Evolutionary conservation across 2,329 filamentous ascomycete species (phyloP), one percentile per base, ranked within the genome.

Genomic region (Ophiostoma pallidulum): DNA sequence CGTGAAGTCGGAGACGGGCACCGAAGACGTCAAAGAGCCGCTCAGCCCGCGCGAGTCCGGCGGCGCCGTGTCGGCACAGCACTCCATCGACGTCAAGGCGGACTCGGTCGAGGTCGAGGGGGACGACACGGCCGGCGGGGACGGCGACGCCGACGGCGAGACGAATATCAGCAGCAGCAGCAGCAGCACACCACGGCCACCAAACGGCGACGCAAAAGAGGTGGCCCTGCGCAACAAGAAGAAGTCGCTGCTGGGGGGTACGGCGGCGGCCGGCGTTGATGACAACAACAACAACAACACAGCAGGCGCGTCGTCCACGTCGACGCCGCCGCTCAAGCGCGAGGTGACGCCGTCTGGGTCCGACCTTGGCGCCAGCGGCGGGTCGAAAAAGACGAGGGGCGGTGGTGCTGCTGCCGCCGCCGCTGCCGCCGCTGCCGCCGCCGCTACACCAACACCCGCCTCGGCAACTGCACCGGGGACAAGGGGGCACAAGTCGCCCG

Each of bases 1-100:
- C 24, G 24, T 5, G 6, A 68, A 71, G 29, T 33, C 41, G 12
- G 50, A 53, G 39, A 31, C 37, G 12, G 24, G 22, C 14, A 47
- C 24, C 56, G 60, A 64, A 12, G 64, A 66, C 28, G 63, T 63
- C 16, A 63, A 66, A 50, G 68, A 69, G 41, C 73, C 73, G 3
- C 62, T 76, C 35, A 77, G 73, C 53, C 73, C 74, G 6, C 70
- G 66, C 29, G 73, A 75, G 53, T 69, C 68, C 16, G 70, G 71
- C 39, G 67, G 67, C 26, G 73, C 72, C 26, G 71, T 70, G 49
- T 69, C 69, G 1, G 60, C 65, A 1, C 67, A 73, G 51, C 69
- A 73, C 31, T 73, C 73, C 13, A 75, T 76, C 49, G 72, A 74
- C 45, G 72, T 75, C 31, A 74, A 73, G 56, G 65, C 68, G 2